Evolutionary conservation across 495 filamentous ascomycete species (phyloP).

Genomic region (Pseudomonodictys pantanalensis): DNA sequence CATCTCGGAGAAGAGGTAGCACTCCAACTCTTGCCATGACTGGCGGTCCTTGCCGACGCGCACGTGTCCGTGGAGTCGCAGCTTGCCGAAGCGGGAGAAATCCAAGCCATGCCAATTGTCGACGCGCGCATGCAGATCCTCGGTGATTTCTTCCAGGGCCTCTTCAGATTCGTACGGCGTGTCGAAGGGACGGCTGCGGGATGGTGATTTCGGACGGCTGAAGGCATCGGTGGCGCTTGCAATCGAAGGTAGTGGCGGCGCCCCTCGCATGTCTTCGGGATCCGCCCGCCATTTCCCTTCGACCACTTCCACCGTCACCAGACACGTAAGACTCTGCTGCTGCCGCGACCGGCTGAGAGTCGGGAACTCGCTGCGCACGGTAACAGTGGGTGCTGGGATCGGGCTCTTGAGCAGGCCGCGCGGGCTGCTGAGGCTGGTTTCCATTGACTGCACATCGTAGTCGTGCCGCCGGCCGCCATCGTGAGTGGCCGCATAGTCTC

Average conservation of each 20-base stretch:
- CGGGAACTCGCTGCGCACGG: conserved; percentile 93
- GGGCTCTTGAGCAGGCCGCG: conserved; percentile 76
- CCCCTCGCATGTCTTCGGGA: conserved; percentile 72
- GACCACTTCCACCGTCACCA: conserved; percentile 91
- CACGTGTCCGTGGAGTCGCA: conserved; percentile 86
- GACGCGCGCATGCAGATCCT: conserved; percentile 77
- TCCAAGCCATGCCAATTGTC: conserved; percentile 99
- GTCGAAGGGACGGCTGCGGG: conserved; percentile 35
- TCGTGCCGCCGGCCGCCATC: conserved; percentile 68
- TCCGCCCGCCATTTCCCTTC: conserved; percentile 89
- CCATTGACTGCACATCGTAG: conserved; percentile 95
- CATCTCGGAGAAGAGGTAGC: conserved; percentile 97
- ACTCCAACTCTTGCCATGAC: conserved; percentile 98
- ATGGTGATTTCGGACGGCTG: conserved; percentile 30
- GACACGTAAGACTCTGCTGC: conserved; percentile 90
- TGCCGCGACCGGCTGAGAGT: conserved; percentile 88
- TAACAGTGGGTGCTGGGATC: conserved; percentile 86
- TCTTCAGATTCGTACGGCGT: conserved; percentile 54
- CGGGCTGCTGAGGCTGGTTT: conserved; percentile 75
- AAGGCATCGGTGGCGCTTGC: conserved; percentile 22
- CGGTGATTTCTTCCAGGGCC: conserved; percentile 77
- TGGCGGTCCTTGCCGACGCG: conserved; percentile 94
- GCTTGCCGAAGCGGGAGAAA: conserved; percentile 88
- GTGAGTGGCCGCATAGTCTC: conserved; percentile 64
- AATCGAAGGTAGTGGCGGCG: conserved; percentile 58